Conservation (phyloP, 352 stramenopile species). For the Thraustochytrium sp. region DNA sequence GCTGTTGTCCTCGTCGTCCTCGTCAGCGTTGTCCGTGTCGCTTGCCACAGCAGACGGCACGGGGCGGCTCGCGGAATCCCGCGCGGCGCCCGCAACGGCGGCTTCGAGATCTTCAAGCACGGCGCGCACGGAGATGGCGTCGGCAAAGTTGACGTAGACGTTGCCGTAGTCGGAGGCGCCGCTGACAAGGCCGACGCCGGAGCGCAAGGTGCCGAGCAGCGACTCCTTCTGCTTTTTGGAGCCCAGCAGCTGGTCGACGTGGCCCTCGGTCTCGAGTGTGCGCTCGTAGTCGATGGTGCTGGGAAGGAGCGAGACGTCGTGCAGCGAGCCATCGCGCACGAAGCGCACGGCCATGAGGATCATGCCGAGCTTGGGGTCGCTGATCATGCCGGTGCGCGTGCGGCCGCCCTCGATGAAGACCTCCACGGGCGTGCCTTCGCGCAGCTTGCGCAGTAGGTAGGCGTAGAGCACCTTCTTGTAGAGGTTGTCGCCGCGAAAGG, state of each 20-base stretch:
- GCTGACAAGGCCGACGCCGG: neutral
- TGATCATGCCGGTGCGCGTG: constrained; percentile 62
- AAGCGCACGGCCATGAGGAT: constrained; percentile 42
- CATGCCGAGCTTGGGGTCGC: constrained; percentile 53
- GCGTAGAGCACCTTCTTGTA: constrained; percentile 63
- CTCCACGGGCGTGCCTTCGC: constrained; percentile 71
- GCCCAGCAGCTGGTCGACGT: constrained; percentile 34
- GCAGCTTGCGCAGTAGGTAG: constrained; percentile 55
- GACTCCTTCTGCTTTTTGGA: constrained; percentile 33
- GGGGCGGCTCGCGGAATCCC: too few species aligned
- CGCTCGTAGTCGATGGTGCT: constrained; percentile 41
- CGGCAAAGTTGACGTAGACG: constrained; percentile 38
- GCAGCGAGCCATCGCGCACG: neutral
- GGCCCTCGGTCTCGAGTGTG: constrained; percentile 19
- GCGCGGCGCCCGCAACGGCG: neutral
- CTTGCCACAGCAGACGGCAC: too few species aligned
- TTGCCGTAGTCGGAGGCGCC: neutral
- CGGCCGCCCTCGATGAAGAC: constrained; percentile 78
- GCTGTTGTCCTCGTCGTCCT: too few species aligned
- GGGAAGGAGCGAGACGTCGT: constrained; percentile 22
- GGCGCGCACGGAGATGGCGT: constrained; percentile 30
- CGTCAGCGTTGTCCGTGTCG: too few species aligned
- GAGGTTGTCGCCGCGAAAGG: constrained; percentile 62
- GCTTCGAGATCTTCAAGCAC: neutral
- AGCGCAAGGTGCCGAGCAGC: neutral